Base-by-base conservation (phyloP, 768 basidiomycete species). In the Kwoniella bestiolae region DNA sequence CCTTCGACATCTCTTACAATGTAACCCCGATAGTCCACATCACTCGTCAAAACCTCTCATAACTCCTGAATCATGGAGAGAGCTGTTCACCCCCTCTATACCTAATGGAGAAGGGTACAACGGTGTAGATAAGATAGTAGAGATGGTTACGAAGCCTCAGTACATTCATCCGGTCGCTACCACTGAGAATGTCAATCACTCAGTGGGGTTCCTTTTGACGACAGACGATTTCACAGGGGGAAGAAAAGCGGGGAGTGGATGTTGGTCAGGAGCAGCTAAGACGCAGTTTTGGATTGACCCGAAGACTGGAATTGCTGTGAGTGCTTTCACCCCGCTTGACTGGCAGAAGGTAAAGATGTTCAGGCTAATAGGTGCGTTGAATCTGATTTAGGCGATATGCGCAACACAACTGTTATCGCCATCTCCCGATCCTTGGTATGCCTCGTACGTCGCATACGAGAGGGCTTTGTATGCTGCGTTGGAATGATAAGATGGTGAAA, bases 221-320 rank as follows among this genome's bases (percentile, higher is more conserved):
- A 55, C 69, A 21, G 58, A 58, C 21, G 72, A 72, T 35, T 68
- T 58, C 7, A 56, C 61, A 2, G 56, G 46, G 5, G 58, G 74
- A 16, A 63, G 77, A 41, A 74, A 69, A 63, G 65, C 55, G 21
- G 69, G 69, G 4, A 71, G 69, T 38, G 74, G 72, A 21, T 65
- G 68, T 44, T 78, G 77, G 77, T 67, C 65, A 28, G 77, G 77
- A 12, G 61, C 58, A 11, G 70, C 67, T 8, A 59, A 64, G 44
- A 68, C 65, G 6, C 65, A 74, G 49, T 77, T 67, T 52, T 73
- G 71, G 73, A 47, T 74, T 9, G 73, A 77, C 46, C 73, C 76
- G 11, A 59, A n/a, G 2, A 71, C 66, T 32, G 69, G 73, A 3
- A 58, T 77, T n/a, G 76, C 73, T 3, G 74, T 73, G 56, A 69